Evolutionary conservation across 2,329 filamentous ascomycete genomes (phyloP).

Genomic region (Ploettnerulaceae sp.): DNA sequence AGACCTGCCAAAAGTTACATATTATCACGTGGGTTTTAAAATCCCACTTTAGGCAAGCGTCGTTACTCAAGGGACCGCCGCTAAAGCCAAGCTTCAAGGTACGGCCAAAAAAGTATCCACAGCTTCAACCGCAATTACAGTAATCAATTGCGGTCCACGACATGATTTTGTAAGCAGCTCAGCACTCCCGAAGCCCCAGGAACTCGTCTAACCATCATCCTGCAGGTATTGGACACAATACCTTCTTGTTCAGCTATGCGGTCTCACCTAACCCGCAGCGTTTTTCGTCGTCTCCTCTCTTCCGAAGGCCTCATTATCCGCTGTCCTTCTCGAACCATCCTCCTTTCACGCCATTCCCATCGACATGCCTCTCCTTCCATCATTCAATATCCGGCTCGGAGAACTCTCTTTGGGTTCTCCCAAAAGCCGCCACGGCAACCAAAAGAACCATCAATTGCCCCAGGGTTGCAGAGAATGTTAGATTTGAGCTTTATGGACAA

Average conservation of each 20-base stretch:
- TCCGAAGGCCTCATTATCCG: constrained; percentile 39
- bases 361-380: constrained; percentile 38
- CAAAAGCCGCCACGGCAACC: constrained; percentile 53
- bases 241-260: constrained; percentile 41
- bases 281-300: constrained; percentile 53
- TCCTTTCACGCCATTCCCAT: constrained; percentile 34
- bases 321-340: constrained; percentile 28
- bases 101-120: constrained; percentile 15
- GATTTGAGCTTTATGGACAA: constrained; percentile 59
- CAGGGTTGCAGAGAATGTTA: constrained; percentile 67
- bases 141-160: constrained; percentile 15
- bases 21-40: background rate
- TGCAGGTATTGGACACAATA: constrained; percentile 19
- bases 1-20: too few species aligned
- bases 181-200: background rate
- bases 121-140: constrained; percentile 7
- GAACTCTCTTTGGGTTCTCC: constrained; percentile 61
- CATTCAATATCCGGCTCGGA: constrained; percentile 34
- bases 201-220: background rate
- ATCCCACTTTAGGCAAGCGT: too few species aligned
- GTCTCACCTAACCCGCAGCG: constrained; percentile 54
- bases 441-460: constrained; percentile 60
- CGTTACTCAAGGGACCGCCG: too few species aligned
- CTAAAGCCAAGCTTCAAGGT: constrained; percentile 6
- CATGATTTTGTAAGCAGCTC: constrained; percentile 19